Base-by-base conservation (phyloP, 441 rosid species). In the Erodium trifolium region DNA sequence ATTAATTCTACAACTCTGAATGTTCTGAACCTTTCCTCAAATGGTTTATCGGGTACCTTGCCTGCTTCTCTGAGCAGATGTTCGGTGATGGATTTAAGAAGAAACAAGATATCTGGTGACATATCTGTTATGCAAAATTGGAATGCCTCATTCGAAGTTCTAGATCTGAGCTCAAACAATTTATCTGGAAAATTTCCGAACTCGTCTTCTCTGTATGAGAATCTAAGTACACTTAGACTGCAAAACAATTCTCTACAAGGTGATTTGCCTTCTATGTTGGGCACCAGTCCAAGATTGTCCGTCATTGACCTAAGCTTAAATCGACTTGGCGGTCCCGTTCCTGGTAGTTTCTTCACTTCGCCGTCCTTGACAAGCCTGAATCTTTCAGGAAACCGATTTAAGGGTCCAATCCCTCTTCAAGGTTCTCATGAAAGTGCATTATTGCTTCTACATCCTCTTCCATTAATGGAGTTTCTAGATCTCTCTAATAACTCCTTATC, bases 161-260 rank as follows among this genome's bases (percentile, higher is more conserved):
- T 93, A 73, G 97, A 93, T 83, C 78, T 93, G 83, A 89, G 98
- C 78, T 87, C 94, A 64, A 93, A 93, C 78, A 75, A 69, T n/a
- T 82, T 93, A 74, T 82, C 85, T 2, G 97, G 98, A 81, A 81
- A 75, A 81, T 67, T 91, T 64, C 83, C 94, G 11, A 80, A 85
- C 72, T 79, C 82, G 72, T 78, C 79, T 71, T 78, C 87, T 68
- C 82, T 75, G 53, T 87, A 82, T 80, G 75, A 73, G 31, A 82
- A 81, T 65, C 79, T 93, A 75, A 83, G 69, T 63, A 78, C 73
- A 4, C 80, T 93, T 73, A 88, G 76, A 68, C 83, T 93, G 68
- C 68, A 85, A 65, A 80, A 87, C 77, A 93, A 93, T 74, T 85
- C 80, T 45, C 75, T 93, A 2, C 73, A 29, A 19, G 96, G 98